phyloP scores from a whole-genome alignment of 345 rosid species.

The Populus ilicifolia region DNA sequence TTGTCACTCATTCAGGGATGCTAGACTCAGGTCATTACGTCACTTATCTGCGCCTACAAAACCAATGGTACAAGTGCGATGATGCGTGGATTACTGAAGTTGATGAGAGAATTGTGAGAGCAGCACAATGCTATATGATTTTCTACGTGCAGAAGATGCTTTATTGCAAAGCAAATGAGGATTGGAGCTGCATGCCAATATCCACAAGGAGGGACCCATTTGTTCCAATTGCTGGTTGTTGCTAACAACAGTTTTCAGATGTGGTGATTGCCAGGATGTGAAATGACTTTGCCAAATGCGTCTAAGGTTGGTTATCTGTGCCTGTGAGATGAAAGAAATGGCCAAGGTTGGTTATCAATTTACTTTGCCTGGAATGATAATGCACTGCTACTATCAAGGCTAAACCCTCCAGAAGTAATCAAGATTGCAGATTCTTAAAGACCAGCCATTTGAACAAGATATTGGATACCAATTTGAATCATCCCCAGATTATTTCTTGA shows the following conservation, averaged over 20 bases:
- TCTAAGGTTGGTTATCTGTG: not conserved
- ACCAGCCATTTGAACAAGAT: constrained; percentile 1
- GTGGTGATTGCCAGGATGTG: constrained; percentile 28
- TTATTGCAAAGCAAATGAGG: constrained; percentile 41
- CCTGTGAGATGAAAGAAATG: not conserved
- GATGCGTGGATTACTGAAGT: constrained; percentile 30
- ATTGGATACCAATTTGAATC: not conserved
- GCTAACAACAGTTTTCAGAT: constrained; percentile 24
- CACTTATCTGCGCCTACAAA: constrained; percentile 24
- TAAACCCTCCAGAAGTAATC: not conserved
- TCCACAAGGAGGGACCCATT: constrained; percentile 35
- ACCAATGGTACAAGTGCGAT: constrained; percentile 32
- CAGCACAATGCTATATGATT: constrained; percentile 29
- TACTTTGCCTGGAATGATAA: not conserved
- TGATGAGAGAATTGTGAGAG: constrained; percentile 26
- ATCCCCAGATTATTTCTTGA: not conserved
- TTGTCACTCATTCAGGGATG: constrained; percentile 27
- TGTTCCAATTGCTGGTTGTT: constrained; percentile 49
- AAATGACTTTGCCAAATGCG: constrained; percentile 11
- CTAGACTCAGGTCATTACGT: constrained; percentile 30
- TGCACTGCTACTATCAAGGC: not conserved
- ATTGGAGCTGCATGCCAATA: constrained; percentile 27
- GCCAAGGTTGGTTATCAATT: not conserved
- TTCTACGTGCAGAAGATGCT: constrained; percentile 33
- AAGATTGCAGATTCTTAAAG: not conserved